Evolutionary conservation across 2,329 filamentous ascomycete genomes (phyloP).

Genomic region (Stemphylium beticola): DNA sequence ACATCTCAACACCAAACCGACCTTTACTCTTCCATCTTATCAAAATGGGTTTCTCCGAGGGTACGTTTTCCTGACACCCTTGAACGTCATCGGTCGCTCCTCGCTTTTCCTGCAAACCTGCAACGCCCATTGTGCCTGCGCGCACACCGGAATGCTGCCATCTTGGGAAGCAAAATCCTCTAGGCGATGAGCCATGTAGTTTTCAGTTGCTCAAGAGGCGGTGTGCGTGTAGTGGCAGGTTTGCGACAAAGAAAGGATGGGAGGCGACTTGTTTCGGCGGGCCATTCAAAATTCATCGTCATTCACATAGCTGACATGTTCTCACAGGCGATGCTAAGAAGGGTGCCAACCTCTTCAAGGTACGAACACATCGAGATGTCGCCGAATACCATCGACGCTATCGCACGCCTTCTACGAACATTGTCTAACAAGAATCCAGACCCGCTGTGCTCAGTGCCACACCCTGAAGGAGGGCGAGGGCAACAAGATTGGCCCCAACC

Average conservation of each 20-base stretch:
- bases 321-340: constrained; percentile 84
- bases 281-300: constrained; percentile 8
- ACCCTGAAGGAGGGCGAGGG: constrained; percentile 86
- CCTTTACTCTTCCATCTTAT: constrained; percentile 20
- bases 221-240: constrained; percentile 25
- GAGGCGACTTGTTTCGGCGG: constrained; percentile 19
- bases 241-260: constrained; percentile 35
- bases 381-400: constrained; percentile 6
- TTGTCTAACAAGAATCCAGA: constrained; percentile 56
- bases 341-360: constrained; percentile 98
- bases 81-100: constrained; percentile 38
- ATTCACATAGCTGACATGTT: constrained; percentile 29
- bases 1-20: constrained; percentile 6
- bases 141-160: constrained; percentile 17
- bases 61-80: constrained; percentile 40
- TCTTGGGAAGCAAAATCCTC: constrained; percentile 9
- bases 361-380: constrained; percentile 35
- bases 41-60: constrained; percentile 51
- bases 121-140: constrained; percentile 34
- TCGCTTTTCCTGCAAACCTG: constrained; percentile 27
- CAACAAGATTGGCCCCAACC: constrained; percentile 98
- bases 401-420: constrained; percentile 4
- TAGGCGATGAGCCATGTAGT: neutral
- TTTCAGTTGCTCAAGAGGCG: constrained; percentile 14
- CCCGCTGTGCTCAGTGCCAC: constrained; percentile 98